A percentile compares a stretch with the other conserved stretches of the same genome.
phyloP scores from a whole-genome alignment of 495 filamentous ascomycete genomes.

The Penicillium robsamsonii region DNA sequence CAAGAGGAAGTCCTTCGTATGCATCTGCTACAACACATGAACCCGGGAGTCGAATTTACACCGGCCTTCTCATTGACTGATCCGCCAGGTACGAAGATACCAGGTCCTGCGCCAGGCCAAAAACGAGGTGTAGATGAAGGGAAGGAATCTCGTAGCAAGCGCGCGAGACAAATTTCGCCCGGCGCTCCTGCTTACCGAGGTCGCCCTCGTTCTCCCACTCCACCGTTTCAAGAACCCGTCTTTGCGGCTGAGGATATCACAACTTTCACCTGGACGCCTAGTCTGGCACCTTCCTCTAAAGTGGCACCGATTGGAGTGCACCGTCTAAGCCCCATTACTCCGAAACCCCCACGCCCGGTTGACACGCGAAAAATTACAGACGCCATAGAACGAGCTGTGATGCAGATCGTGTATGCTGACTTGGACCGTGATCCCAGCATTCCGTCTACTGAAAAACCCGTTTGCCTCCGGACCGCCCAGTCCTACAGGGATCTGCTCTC shows the following conservation, averaged over 20 bases:
- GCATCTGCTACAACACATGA: neutral
- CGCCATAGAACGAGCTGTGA: slow-evolving; percentile 27
- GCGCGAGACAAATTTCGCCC: neutral
- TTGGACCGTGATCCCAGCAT: slow-evolving; percentile 32
- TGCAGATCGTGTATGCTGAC: slow-evolving; percentile 29
- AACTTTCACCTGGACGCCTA: neutral
- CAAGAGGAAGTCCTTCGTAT: neutral
- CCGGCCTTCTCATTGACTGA: neutral
- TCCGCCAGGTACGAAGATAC: neutral
- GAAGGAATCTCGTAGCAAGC: neutral
- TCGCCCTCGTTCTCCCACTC: neutral
- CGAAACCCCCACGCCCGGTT: neutral
- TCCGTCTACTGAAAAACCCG: slow-evolving; percentile 5
- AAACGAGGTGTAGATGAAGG: neutral
- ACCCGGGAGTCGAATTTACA: neutral
- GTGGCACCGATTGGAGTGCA: neutral
- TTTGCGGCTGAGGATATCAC: neutral
- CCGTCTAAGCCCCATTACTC: neutral
- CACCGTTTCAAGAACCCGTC: neutral
- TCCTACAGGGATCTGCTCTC: slow-evolving; percentile 14
- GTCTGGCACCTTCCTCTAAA: neutral
- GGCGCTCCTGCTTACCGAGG: slow-evolving; percentile 4
- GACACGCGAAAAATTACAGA: slow-evolving; percentile 16
- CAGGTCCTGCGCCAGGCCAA: neutral
- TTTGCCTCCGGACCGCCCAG: slow-evolving; percentile 18